These are phyloP conservation scores for Sporisorium graminicola DNA, from an alignment of 1,284 basidiomycete genomes.

Conservation along the genomic window DNA sequence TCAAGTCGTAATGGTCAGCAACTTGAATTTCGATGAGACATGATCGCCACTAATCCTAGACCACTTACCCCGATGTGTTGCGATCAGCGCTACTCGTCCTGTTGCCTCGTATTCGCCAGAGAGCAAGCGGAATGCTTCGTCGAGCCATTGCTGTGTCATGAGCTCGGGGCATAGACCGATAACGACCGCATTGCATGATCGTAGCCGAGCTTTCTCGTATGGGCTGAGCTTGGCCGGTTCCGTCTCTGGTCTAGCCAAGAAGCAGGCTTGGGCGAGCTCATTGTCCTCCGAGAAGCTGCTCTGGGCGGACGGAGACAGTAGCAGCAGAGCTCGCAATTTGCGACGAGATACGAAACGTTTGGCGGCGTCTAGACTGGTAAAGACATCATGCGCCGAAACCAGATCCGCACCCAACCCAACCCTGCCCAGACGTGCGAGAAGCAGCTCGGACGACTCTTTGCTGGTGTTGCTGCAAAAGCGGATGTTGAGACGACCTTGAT, in stretches of 20 bases:
- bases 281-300: slow-evolving; percentile 15
- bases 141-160: slow-evolving; percentile 46
- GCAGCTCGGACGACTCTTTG: slow-evolving; percentile 39
- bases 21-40: not conserved
- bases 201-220: slow-evolving; percentile 15
- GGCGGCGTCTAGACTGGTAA: slow-evolving; percentile 43
- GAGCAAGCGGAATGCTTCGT: slow-evolving; percentile 39
- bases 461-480: slow-evolving; percentile 50
- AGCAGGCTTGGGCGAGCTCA: slow-evolving; percentile 6
- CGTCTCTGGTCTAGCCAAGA: slow-evolving; percentile 24
- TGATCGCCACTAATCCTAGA: not conserved
- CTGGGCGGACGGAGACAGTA: slow-evolving; percentile 33
- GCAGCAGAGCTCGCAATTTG: slow-evolving; percentile 28
- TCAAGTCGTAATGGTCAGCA: not conserved
- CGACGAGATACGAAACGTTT: slow-evolving; percentile 18
- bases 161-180: slow-evolving; percentile 45
- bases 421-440: slow-evolving; percentile 28
- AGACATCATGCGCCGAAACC: slow-evolving; percentile 24
- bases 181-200: slow-evolving; percentile 35
- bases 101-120: slow-evolving; percentile 28
- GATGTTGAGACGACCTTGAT: slow-evolving; percentile 23
- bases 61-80: slow-evolving; percentile 48
- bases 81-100: slow-evolving; percentile 27
- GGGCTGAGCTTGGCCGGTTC: slow-evolving; percentile 13
- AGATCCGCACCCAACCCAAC: slow-evolving; percentile 20